Conservation (phyloP, 2,329 filamentous ascomycete species). For the Coniella lustricola region DNA sequence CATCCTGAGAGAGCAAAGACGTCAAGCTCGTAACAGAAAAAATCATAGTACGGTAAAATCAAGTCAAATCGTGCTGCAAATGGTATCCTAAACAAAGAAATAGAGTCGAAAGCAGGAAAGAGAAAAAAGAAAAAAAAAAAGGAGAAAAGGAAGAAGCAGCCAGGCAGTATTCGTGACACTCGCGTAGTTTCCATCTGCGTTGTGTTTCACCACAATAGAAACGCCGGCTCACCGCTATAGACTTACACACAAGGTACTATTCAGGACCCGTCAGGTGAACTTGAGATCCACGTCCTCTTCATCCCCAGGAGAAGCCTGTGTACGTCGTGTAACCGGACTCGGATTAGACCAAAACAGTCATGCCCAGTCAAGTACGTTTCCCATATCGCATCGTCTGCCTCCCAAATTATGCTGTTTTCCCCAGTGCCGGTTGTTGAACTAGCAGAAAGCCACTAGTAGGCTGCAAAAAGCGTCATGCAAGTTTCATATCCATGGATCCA, state of each 20-base stretch:
- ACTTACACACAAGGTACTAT: too few relatives aligned
- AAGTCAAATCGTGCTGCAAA: conserved; percentile 11
- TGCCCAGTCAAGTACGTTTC: neutral
- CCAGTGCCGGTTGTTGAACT: neutral
- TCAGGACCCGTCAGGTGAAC: too few relatives aligned
- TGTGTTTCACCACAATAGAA: neutral
- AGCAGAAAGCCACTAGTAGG: neutral
- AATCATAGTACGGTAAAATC: neutral
- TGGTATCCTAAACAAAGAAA: conserved; percentile 15
- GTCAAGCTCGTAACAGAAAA: neutral
- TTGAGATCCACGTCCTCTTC: neutral
- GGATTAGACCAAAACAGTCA: neutral
- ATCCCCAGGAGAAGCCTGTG: neutral
- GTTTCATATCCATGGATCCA: neutral
- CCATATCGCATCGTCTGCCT: neutral
- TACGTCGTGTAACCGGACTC: neutral
- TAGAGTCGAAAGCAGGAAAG: neutral
- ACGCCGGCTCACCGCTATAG: conserved; percentile 5
- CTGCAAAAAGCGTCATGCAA: neutral
- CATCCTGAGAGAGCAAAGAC: too few relatives aligned
- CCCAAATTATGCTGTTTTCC: neutral
- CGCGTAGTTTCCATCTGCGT: too few relatives aligned
- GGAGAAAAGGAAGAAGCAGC: neutral
- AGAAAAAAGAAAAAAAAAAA: neutral
- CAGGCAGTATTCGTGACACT: too few relatives aligned